Evolutionary conservation across 2,329 filamentous ascomycete species (phyloP), one percentile per base, ranked within the genome.

Genomic region (Paraphoma chrysanthemicola): DNA sequence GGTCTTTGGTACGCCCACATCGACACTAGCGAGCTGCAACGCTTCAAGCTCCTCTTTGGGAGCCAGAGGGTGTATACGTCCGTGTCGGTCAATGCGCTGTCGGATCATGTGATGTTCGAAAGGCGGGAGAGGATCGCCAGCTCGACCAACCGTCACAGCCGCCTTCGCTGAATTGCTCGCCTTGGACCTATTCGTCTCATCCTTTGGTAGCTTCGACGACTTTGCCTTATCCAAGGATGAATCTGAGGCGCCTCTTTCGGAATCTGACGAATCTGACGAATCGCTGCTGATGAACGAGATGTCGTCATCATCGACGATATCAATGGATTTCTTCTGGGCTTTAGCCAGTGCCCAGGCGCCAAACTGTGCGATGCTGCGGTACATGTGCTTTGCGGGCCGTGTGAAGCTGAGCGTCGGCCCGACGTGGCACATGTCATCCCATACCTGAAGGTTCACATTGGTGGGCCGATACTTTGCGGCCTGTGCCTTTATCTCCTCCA

Each of bases 371-470:
- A 97, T 88, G 1, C 92, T 91, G 46, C 94, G 86, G 74, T 92
- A 98, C 93, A 98, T 97, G 78, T 90, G 91, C 75, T 98, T 98
- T 44, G 94, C 95, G 0, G 95, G 95, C n/a, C 89, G 86, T 0
- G 94, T 98, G 74, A 97, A 98, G 68, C 92, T 96, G n/a, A 98
- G 83, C 0, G 93, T 97, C 0, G 94, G 92, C 0, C 90, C 89
- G 6, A 96, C 93, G 72, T 98, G 94, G 69, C 95, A 98, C 2
- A 98, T 81, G 67, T 97, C 91, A 55, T 98, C 94, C 93, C 94
- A 98, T 1, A 98, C 89, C 73, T 98, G 95, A 2, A 99, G 83
- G 72, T 97, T 93, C 0, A 98, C 94, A 66, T 96, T 87, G 0
- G 95, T 99, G 0, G 93, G 91, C 54, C 87, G 86, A 75, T 92